A percentile compares a stretch with the other conserved stretches of the same genome.
Evolutionary conservation across 2,329 filamentous ascomycete genomes (phyloP).

Genomic region (Thelonectria olida): DNA sequence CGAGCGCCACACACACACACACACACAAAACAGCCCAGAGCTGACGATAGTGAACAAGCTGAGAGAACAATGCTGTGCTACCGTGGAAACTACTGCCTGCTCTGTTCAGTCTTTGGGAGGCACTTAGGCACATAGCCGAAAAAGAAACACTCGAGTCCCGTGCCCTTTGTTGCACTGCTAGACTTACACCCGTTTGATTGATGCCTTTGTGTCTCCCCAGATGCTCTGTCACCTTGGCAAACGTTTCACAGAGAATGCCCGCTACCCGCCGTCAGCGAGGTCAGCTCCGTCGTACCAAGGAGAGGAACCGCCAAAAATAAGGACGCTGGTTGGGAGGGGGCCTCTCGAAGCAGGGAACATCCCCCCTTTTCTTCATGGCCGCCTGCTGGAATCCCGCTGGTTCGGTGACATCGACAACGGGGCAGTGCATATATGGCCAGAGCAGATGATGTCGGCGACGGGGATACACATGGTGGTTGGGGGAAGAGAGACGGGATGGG

Average conservation of each 20-base stretch:
- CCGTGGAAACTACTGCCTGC: too few relatives aligned
- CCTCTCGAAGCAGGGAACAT: not conserved
- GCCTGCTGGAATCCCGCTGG: not conserved
- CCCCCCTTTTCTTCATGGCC: not conserved
- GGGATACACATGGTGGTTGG: not conserved
- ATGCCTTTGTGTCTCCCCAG: not conserved
- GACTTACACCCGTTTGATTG: conserved; percentile 1
- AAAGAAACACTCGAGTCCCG: conserved; percentile 7
- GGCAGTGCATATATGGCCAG: not conserved
- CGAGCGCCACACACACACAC: conserved; percentile 1
- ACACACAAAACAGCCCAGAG: not conserved
- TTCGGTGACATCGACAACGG: not conserved
- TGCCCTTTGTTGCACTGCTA: not conserved
- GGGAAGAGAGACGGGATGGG: not conserved
- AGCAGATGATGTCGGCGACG: not conserved
- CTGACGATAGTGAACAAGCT: not conserved
- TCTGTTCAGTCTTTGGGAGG: too few relatives aligned
- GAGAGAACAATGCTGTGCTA: not conserved
- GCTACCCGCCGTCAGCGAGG: conserved; percentile 7
- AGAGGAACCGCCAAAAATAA: not conserved
- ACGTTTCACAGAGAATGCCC: not conserved
- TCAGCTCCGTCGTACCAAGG: conserved; percentile 4
- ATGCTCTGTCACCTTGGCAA: not conserved
- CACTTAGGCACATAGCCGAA: not conserved
- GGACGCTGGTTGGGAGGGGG: not conserved